These are phyloP conservation scores for Pichia californica DNA, from an alignment of 805 yeast species.

Conservation along the genomic window DNA sequence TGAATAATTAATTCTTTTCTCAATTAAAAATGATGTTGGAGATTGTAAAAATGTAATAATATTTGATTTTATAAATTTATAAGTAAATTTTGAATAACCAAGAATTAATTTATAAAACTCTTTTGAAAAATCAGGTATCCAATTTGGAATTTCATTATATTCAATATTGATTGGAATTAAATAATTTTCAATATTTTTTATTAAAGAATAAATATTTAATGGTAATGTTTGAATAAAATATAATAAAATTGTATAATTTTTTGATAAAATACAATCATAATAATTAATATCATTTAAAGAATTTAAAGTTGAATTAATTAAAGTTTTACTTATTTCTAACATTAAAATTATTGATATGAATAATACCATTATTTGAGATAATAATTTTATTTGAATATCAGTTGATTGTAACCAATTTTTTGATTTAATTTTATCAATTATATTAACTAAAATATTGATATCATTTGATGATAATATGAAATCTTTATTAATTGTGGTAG, in stretches of 20 bases:
- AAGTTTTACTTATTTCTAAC: constrained; percentile 18
- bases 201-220: constrained; percentile 13
- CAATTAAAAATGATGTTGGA: constrained; percentile 24
- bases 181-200: neutral
- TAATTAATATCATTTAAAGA: constrained; percentile 39
- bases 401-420: neutral
- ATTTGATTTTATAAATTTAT: constrained; percentile 13
- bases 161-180: neutral
- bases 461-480: neutral
- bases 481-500: neutral
- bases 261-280: constrained; percentile 36
- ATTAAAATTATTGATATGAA: constrained; percentile 19
- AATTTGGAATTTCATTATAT: constrained; percentile 3
- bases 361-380: constrained; percentile 20
- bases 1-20: constrained; percentile 15
- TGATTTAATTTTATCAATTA: neutral
- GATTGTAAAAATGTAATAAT: constrained; percentile 15
- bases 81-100: neutral
- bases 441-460: neutral
- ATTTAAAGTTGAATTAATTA: constrained; percentile 38
- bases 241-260: constrained; percentile 23
- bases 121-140: constrained; percentile 18
- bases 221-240: constrained; percentile 39
- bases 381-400: constrained; percentile 10
- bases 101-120: neutral